Conservation (phyloP, 140 eudicot genomes). For the Flaveria floridana region DNA sequence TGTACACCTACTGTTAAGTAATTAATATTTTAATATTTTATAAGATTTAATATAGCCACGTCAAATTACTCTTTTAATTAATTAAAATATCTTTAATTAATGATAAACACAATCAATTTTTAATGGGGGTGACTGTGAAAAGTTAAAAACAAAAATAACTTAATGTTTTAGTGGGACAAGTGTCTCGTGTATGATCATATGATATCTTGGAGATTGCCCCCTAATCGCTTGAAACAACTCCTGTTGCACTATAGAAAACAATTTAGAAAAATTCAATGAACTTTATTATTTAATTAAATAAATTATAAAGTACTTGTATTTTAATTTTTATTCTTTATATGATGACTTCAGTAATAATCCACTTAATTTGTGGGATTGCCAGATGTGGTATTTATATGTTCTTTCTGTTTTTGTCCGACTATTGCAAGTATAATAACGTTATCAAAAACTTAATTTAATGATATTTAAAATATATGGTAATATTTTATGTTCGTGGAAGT, state of each 20-base stretch:
- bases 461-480: not conserved
- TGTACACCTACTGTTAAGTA: slow-evolving; percentile 29
- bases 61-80: slow-evolving; percentile 31
- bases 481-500: not conserved
- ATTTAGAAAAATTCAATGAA: slow-evolving; percentile 32
- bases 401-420: not conserved
- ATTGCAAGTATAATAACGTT: not conserved
- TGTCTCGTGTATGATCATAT: slow-evolving; percentile 27
- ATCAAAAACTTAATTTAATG: not conserved
- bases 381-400: slow-evolving; percentile 11
- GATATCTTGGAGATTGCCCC: slow-evolving; percentile 38
- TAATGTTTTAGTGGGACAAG: slow-evolving; percentile 29
- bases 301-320: slow-evolving; percentile 19
- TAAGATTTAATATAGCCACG: slow-evolving; percentile 25
- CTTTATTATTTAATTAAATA: slow-evolving; percentile 18
- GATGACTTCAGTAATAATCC: slow-evolving; percentile 45
- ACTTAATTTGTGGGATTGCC: slow-evolving; percentile 34
- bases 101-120: slow-evolving; percentile 28
- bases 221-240: slow-evolving; percentile 35
- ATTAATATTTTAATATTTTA: not conserved
- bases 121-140: slow-evolving; percentile 42
- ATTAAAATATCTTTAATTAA: slow-evolving; percentile 39
- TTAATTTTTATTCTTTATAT: slow-evolving; percentile 20
- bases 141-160: slow-evolving; percentile 16
- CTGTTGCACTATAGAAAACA: slow-evolving; percentile 42